Conservation (phyloP, 768 basidiomycete species). For the Trametes punicea region DNA sequence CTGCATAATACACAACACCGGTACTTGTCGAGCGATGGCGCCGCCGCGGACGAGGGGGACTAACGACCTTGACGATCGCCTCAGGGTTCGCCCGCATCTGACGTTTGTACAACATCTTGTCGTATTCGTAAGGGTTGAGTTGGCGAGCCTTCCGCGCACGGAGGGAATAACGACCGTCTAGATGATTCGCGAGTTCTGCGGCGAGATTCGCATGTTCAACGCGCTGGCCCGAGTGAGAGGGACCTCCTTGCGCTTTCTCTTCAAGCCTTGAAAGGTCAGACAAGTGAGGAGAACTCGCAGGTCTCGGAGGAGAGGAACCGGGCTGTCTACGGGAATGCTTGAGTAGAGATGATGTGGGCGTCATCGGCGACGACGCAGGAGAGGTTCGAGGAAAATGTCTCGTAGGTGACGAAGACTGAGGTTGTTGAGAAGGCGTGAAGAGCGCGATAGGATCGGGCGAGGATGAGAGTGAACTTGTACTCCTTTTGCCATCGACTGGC, state of each 20-base stretch:
- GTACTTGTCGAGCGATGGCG: conserved; percentile 7
- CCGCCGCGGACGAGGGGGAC: conserved; percentile 30
- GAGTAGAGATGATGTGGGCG: conserved; percentile 2
- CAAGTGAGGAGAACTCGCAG: not conserved
- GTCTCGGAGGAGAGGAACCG: not conserved
- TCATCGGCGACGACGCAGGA: conserved; percentile 11
- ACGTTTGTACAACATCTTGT: conserved; percentile 49
- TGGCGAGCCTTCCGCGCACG: conserved; percentile 55
- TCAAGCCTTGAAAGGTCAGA: not conserved
- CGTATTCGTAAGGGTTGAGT: conserved; percentile 58
- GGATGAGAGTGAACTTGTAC: conserved; percentile 2
- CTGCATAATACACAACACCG: not conserved
- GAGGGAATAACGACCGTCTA: conserved; percentile 45
- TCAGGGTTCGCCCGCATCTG: conserved; percentile 57
- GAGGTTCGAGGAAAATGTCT: not conserved
- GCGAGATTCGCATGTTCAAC: not conserved
- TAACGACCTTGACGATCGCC: conserved; percentile 55
- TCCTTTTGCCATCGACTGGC: not conserved
- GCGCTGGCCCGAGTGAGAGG: not conserved
- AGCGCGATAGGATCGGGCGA: conserved; percentile 17
- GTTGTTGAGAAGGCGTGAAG: conserved; percentile 9
- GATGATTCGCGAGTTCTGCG: not conserved
- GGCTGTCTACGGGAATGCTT: not conserved
- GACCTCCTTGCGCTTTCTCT: not conserved
- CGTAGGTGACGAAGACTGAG: not conserved